phyloP scores from a whole-genome alignment of 2,329 filamentous ascomycete species.

The Phoma sp. region DNA sequence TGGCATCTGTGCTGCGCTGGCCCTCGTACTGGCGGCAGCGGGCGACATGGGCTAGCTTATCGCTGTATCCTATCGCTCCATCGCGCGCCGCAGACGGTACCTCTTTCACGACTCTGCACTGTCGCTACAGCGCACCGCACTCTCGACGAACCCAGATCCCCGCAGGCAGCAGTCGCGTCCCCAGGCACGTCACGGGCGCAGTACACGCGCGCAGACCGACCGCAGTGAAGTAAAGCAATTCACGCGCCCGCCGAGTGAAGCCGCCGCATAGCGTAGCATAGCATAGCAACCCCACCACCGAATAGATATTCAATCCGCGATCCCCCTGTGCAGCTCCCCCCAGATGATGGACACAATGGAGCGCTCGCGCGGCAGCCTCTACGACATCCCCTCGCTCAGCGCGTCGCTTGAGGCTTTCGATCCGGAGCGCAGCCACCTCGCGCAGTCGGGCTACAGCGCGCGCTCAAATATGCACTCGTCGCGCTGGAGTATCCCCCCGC shows the following conservation, averaged over 20 bases:
- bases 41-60: conserved; percentile 15
- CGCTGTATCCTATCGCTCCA: neutral
- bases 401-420: conserved; percentile 49
- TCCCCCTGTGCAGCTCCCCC: neutral
- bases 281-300: neutral
- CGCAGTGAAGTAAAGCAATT: too few species aligned
- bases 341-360: conserved; percentile 32
- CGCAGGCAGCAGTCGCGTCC: conserved; percentile 1
- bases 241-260: too few species aligned
- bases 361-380: conserved; percentile 43
- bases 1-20: conserved; percentile 15
- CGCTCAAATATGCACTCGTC: conserved; percentile 68
- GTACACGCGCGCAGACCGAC: conserved; percentile 4
- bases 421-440: conserved; percentile 40
- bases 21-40: conserved; percentile 10
- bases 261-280: neutral
- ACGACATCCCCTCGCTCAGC: conserved; percentile 47
- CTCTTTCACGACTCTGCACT: conserved; percentile 3
- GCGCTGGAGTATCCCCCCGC: conserved; percentile 44
- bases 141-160: neutral
- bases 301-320: neutral
- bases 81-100: neutral
- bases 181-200: conserved; percentile 8
- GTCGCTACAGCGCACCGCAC: conserved; percentile 4
- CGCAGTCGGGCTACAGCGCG: conserved; percentile 50